Evolutionary conservation across 1,139 yeast species (phyloP).

Genomic region (Candida sanyaensis): DNA sequence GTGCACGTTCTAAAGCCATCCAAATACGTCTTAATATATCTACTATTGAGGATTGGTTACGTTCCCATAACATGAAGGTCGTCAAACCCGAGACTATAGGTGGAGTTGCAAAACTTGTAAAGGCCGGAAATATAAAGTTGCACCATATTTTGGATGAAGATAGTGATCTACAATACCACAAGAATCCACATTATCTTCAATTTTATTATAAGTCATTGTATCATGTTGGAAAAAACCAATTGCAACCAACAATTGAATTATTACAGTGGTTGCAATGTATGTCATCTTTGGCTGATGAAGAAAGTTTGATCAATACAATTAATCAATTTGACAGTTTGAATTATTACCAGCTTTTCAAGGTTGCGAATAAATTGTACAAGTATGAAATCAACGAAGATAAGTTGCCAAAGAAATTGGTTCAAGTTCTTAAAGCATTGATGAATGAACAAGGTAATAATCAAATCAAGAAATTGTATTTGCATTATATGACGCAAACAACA

Average conservation of each 20-base stretch:
- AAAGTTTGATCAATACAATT: slow-evolving; percentile 57
- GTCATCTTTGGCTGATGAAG: slow-evolving; percentile 59
- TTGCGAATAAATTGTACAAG: slow-evolving; percentile 68
- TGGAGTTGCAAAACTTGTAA: slow-evolving; percentile 21
- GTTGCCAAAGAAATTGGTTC: slow-evolving; percentile 49
- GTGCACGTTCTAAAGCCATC: slow-evolving; percentile 82
- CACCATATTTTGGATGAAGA: slow-evolving; percentile 26
- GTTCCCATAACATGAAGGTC: slow-evolving; percentile 70
- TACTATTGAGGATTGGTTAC: slow-evolving; percentile 89
- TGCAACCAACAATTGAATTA: slow-evolving; percentile 75
- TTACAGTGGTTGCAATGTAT: slow-evolving; percentile 91
- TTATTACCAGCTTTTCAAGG: slow-evolving; percentile 69
- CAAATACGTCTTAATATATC: slow-evolving; percentile 87
- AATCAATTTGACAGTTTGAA: slow-evolving; percentile 61
- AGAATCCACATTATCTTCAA: slow-evolving; percentile 33
- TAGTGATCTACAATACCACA: slow-evolving; percentile 10
- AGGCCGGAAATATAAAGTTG: slow-evolving; percentile 18
- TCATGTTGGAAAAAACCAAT: slow-evolving; percentile 62
- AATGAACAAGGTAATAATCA: slow-evolving; percentile 44
- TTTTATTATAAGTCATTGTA: slow-evolving; percentile 60
- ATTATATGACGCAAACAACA: slow-evolving; percentile 46
- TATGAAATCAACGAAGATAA: slow-evolving; percentile 81
- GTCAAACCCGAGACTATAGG: slow-evolving; percentile 43
- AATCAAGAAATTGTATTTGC: slow-evolving; percentile 31
- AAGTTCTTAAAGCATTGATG: slow-evolving; percentile 32